Evolutionary conservation across 768 basidiomycete genomes (phyloP).

Genomic region (Mycena albidolilacea): DNA sequence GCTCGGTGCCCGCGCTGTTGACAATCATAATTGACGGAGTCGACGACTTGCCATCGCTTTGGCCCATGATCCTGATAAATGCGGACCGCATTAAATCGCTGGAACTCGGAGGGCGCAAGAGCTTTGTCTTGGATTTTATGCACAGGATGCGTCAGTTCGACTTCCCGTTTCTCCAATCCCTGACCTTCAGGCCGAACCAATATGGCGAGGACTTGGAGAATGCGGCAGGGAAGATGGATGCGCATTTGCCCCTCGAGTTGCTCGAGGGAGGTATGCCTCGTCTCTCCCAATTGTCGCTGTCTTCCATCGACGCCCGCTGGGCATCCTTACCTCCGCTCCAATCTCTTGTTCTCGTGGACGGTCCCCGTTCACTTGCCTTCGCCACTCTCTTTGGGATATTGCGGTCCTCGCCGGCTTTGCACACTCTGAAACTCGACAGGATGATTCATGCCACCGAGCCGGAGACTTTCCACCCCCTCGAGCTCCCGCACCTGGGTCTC

Average conservation of each 20-base stretch:
- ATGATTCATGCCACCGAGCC: not conserved
- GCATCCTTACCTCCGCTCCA: not conserved
- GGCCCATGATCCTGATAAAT: not conserved
- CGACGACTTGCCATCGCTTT: not conserved
- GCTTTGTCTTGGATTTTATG: not conserved
- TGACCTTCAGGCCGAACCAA: not conserved
- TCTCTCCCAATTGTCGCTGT: not conserved
- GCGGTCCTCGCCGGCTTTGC: not conserved
- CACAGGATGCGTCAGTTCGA: not conserved
- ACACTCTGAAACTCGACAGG: not conserved
- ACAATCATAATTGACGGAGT: not conserved
- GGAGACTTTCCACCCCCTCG: not conserved
- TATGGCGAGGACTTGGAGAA: not conserved
- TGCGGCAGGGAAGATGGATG: too few species aligned
- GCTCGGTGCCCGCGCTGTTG: not conserved
- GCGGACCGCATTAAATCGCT: not conserved
- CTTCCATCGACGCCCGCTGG: not conserved
- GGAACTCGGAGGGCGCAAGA: not conserved
- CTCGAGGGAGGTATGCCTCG: slow-evolving; percentile 1
- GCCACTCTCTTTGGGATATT: not conserved
- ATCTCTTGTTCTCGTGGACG: not conserved
- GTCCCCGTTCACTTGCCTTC: not conserved
- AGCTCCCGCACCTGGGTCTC: not conserved
- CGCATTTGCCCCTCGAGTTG: not conserved
- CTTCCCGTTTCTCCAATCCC: not conserved